Base-by-base conservation (phyloP, 768 basidiomycete genomes). In the Leucocoprinus birnbaumii region DNA sequence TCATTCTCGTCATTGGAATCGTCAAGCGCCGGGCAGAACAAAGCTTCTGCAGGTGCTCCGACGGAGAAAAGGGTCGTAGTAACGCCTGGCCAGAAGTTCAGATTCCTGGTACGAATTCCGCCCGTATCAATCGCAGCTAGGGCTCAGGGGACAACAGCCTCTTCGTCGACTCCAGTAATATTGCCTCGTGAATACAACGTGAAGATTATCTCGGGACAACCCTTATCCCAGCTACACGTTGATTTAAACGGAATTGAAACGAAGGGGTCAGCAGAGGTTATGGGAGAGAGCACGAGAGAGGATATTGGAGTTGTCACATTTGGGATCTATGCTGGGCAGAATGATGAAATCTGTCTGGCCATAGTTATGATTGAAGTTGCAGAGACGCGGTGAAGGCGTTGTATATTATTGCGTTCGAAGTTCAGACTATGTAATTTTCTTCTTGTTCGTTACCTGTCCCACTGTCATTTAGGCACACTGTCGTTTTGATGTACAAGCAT, bases 1-100 rank as follows among this genome's bases (percentile, higher is more conserved):
- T 85, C 86, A 11, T 83, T 84, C 61, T 81, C 84, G 3, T 84
- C 85, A 14, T 68, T 86, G 25, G 83, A 83, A 62, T 85, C 84
- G 3, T 85, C 83, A 10, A 78, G 76, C 44, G 71, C 69, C 16
- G 76, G 74, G 21, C 71, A 74, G 52, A 73, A 71, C 19, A 67
- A 65, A 24, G 63, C 62, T 27, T 61, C 47, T 24, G 51, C 64
- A 14, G 54, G 60, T 21, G 66, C 64, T 22, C 62, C 65, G 27
- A 75, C 67, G 57, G 72, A 79, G 31, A 48, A 55, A 55, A 26
- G 48, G 35, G 79, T 81, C 61, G 63, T 86, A 55, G 75, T 81
- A 27, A 77, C 84, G 27, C 68, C 73, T 2, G 83, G 82, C 21
- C 84, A 86, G 59, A 73, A 67, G 58, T 86, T 87, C 74, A 77